Base-by-base conservation (phyloP, 352 stramenopile genomes). In the Elongisporangium undulatum region DNA sequence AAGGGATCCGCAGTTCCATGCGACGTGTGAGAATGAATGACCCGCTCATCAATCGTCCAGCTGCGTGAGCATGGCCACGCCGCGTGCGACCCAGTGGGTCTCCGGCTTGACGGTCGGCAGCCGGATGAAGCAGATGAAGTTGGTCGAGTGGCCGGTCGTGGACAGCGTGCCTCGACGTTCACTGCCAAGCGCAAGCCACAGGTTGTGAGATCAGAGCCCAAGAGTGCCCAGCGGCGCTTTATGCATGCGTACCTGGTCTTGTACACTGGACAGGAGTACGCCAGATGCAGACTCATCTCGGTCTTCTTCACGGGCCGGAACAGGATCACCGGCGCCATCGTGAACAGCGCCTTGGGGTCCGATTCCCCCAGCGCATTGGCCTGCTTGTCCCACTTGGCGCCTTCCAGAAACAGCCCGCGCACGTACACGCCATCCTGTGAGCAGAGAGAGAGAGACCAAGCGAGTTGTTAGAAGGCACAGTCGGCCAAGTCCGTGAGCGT, bases 111-210 rank as follows among this genome's bases (percentile, higher is more conserved):
- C 80, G 3, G 83, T 94, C 15, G 90, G 89, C 50, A 98, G 58
- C 5, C 80, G 74, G 56, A 98, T 97, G 61, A 94, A 97, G 72
- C 90, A 97, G 56, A 98, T 95, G 63, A 98, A 98, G 74, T 98
- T 98, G 23, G 90, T 97, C 56, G 88, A 97, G 68, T 98, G 91
- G n/a, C 92, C 92, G 2, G 90, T 98, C 12, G 94, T 98, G 15
- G 89, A 92, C 21, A 98, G 71, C 34, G 94, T 90, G 4, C 94
- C 94, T 48, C 91, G 78, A 4, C 92, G 72, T 58, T 97, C 92
- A 50, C 85, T 94, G 62, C n/a, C 53, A 9, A 57, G 3, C 6
- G 4, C 16, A 54, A 60, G 5, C 20, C 20, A 20, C 17, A 52
- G 24, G 3, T 52, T 19, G 58, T 63, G 16, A 63, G 61, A 16